Evolutionary conservation across 768 basidiomycete genomes (phyloP).

Genomic region (Agaricus blazei): DNA sequence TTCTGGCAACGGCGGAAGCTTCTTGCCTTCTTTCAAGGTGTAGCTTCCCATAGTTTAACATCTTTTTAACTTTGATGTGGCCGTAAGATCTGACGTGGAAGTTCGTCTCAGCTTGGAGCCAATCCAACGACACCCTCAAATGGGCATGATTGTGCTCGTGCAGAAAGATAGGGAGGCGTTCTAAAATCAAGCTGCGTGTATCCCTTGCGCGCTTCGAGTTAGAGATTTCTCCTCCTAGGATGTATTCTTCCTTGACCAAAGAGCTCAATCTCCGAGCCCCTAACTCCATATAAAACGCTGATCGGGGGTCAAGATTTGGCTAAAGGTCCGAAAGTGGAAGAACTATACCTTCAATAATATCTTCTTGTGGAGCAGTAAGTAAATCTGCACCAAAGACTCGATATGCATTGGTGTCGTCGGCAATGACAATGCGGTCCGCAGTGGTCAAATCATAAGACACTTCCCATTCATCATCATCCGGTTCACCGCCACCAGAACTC

Average conservation of each 20-base stretch:
- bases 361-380: constrained; percentile 84
- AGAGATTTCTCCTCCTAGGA: constrained; percentile 46
- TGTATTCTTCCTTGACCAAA: constrained; percentile 75
- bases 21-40: constrained; percentile 54
- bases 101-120: constrained; percentile 59
- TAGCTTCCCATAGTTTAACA: constrained; percentile 46
- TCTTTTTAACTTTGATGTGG: constrained; percentile 58
- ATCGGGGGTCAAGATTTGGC: constrained; percentile 3
- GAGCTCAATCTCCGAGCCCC: constrained; percentile 72
- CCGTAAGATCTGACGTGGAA: constrained; percentile 68
- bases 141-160: constrained; percentile 78
- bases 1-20: constrained; percentile 67
- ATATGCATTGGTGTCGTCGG: constrained; percentile 80
- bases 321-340: neutral
- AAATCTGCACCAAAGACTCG: constrained; percentile 75
- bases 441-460: constrained; percentile 64
- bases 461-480: constrained; percentile 64
- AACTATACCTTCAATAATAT: constrained; percentile 71
- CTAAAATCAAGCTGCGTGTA: constrained; percentile 60
- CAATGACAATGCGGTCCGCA: constrained; percentile 70
- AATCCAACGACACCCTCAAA: constrained; percentile 55
- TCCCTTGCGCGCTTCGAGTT: constrained; percentile 44
- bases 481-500: constrained; percentile 18
- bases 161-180: constrained; percentile 86
- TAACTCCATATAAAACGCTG: constrained; percentile 71